phyloP scores from a whole-genome alignment of 495 filamentous ascomycete species.

The Pseudoneurospora amorphoporcata region DNA sequence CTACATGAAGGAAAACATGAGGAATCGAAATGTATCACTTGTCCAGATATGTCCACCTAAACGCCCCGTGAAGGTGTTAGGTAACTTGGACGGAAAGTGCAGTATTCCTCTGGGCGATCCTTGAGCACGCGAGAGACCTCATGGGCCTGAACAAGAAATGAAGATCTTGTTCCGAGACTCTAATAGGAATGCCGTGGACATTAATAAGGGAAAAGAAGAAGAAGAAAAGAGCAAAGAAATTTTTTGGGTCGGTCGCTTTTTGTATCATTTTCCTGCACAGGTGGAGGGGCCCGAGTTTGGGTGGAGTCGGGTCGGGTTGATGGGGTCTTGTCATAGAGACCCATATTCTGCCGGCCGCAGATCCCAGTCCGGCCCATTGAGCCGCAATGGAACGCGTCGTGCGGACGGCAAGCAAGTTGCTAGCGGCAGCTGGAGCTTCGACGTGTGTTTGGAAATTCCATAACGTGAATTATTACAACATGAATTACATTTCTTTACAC shows the following conservation, averaged over 20 bases:
- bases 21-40: slow-evolving; percentile 31
- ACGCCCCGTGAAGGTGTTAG: slow-evolving; percentile 34
- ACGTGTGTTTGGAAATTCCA: background rate
- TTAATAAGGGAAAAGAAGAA: slow-evolving; percentile 51
- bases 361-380: background rate
- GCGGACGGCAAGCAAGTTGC: background rate
- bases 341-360: background rate
- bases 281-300: background rate
- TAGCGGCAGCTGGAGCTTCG: background rate
- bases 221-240: slow-evolving; percentile 18
- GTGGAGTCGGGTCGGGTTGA: background rate
- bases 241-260: slow-evolving; percentile 1
- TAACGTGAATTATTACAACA: background rate
- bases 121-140: slow-evolving; percentile 93
- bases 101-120: slow-evolving; percentile 83
- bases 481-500: background rate
- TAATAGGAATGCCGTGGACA: slow-evolving; percentile 97
- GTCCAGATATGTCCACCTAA: slow-evolving; percentile 37
- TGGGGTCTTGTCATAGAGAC: background rate
- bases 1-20: slow-evolving; percentile 11
- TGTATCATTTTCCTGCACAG: background rate
- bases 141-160: slow-evolving; percentile 92
- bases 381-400: background rate
- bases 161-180: slow-evolving; percentile 96
- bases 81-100: slow-evolving; percentile 56